Percentiles rank a stretch among this genome's conserved stretches.
phyloP scores from a whole-genome alignment of 306 rosid genomes.

The Prinsepia uniflora region DNA sequence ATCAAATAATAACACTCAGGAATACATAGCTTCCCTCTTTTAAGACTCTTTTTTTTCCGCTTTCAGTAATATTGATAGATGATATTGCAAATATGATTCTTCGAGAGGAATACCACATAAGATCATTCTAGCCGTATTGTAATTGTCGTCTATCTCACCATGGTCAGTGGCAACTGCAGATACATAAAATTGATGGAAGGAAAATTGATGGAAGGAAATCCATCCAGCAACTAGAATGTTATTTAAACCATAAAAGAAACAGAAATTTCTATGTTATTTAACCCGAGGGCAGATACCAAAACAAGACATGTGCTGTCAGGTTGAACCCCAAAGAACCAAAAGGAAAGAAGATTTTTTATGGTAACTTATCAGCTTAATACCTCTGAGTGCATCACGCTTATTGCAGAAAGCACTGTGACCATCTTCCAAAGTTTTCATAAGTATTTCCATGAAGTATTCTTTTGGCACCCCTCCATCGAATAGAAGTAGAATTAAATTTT shows the following conservation, averaged over 20 bases:
- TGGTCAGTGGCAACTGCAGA: constrained; percentile 46
- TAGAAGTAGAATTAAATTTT: constrained; percentile 56
- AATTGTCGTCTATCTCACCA: constrained; percentile 55
- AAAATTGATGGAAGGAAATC: not conserved
- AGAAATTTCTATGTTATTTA: too few species aligned
- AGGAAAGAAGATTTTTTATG: not conserved
- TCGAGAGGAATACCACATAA: constrained; percentile 65
- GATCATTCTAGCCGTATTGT: constrained; percentile 46
- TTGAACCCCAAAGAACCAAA: too few species aligned
- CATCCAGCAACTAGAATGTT: not conserved
- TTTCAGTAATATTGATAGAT: constrained; percentile 35
- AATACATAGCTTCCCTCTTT: constrained; percentile 42
- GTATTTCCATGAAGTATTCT: constrained; percentile 52
- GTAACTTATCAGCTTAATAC: constrained; percentile 24
- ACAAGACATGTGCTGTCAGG: too few species aligned
- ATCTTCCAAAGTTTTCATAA: constrained; percentile 43
- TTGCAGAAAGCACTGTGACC: constrained; percentile 34
- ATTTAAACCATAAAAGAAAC: not conserved
- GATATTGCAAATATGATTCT: constrained; percentile 57
- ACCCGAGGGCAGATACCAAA: not conserved
- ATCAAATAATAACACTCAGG: constrained; percentile 54
- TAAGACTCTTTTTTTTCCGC: constrained; percentile 48
- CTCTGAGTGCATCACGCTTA: constrained; percentile 60
- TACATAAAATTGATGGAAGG: not conserved
- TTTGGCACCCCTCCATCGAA: constrained; percentile 79